phyloP scores from a whole-genome alignment of 768 basidiomycete species.

The Lactifluus piperatus region DNA sequence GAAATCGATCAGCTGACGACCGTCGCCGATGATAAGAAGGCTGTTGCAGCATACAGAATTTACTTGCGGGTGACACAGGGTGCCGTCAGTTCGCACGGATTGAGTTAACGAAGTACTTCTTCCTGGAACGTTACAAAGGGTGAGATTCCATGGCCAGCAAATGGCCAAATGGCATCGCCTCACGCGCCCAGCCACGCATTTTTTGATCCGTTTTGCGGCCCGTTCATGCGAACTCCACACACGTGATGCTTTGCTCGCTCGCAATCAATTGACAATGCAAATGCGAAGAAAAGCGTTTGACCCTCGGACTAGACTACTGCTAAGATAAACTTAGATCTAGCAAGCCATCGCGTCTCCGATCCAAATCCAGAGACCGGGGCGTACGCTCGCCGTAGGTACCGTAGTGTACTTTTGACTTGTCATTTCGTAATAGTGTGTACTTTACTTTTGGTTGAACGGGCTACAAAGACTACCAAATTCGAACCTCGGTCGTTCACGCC shows the following conservation, averaged over 20 bases:
- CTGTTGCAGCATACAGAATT: background rate
- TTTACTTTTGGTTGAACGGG: background rate
- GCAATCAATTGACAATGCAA: background rate
- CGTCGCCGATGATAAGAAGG: background rate
- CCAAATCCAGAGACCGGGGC: background rate
- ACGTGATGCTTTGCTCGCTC: background rate
- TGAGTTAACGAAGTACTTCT: background rate
- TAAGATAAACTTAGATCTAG: background rate
- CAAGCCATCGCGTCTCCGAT: background rate
- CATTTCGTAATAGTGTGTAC: background rate
- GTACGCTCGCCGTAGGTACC: background rate
- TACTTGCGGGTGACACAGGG: background rate
- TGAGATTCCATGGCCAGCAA: background rate
- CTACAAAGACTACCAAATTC: constrained; percentile 3
- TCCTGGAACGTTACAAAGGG: background rate
- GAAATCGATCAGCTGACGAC: background rate
- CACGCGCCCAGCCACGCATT: too few species aligned
- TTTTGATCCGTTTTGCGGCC: background rate
- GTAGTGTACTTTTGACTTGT: background rate
- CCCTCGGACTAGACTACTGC: background rate
- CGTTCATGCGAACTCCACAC: background rate
- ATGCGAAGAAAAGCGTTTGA: background rate
- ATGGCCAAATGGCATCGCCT: too few species aligned
- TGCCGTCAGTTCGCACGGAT: background rate
- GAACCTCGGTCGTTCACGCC: background rate